Percentiles rank a stretch among this genome's conserved stretches.
Evolutionary conservation across 768 basidiomycete genomes (phyloP).

Genomic region (Nidula microcarpa): DNA sequence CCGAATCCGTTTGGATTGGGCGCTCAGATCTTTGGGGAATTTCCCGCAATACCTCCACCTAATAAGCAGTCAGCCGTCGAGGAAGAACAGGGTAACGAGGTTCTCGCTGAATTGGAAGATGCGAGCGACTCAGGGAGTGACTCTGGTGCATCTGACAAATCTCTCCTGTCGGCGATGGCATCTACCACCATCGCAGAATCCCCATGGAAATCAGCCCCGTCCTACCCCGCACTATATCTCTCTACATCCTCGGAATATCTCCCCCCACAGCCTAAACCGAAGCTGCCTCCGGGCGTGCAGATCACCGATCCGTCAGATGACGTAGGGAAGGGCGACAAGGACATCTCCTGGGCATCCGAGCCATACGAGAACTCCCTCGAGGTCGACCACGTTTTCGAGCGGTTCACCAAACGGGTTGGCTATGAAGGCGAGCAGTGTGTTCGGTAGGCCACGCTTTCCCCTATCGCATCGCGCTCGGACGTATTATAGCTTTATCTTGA

Average conservation of each 20-base stretch:
- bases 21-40: constrained; percentile 60
- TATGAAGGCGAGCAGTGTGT: constrained; percentile 82
- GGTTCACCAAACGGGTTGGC: constrained; percentile 70
- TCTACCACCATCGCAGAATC: constrained; percentile 53
- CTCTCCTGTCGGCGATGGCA: constrained; percentile 56
- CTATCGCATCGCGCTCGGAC: background rate
- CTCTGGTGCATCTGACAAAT: constrained; percentile 37
- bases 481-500: background rate
- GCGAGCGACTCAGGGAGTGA: constrained; percentile 33
- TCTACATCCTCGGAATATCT: constrained; percentile 75
- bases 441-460: constrained; percentile 49
- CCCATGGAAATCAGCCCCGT: constrained; percentile 63
- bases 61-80: constrained; percentile 5
- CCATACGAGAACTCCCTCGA: constrained; percentile 78
- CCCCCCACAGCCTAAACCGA: constrained; percentile 50
- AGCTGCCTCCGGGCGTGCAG: constrained; percentile 37
- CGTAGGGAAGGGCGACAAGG: constrained; percentile 38
- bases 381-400: constrained; percentile 83
- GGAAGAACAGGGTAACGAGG: constrained; percentile 12
- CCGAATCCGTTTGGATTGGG: constrained; percentile 52
- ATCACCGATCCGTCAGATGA: constrained; percentile 36
- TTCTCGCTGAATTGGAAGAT: constrained; percentile 22
- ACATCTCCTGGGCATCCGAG: constrained; percentile 63
- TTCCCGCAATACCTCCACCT: constrained; percentile 8
- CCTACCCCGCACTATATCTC: constrained; percentile 67